phyloP scores from a whole-genome alignment of 2,329 filamentous ascomycete genomes.

The Hirsutella rhossiliensis region DNA sequence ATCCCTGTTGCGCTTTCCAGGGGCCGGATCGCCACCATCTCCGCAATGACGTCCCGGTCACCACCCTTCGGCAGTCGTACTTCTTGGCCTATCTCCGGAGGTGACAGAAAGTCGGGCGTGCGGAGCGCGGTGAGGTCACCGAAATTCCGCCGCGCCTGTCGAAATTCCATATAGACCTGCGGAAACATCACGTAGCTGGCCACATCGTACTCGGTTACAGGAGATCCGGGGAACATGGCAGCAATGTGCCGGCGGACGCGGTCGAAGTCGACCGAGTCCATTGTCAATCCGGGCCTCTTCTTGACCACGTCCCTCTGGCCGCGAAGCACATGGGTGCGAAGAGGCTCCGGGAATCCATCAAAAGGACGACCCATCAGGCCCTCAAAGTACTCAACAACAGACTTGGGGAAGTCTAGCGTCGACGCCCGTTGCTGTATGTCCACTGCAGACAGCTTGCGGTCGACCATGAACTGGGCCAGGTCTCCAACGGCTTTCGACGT shows the following conservation, averaged over 20 bases:
- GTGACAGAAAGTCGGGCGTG: background rate
- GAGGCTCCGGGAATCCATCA: slow-evolving; percentile 92
- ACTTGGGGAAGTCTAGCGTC: slow-evolving; percentile 93
- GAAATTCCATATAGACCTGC: background rate
- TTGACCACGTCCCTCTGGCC: slow-evolving; percentile 84
- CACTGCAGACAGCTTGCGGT: slow-evolving; percentile 74
- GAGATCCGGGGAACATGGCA: slow-evolving; percentile 64
- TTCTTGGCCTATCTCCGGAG: background rate
- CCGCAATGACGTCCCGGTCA: background rate
- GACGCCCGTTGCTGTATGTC: slow-evolving; percentile 75
- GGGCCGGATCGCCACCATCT: background rate
- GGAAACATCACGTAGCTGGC: slow-evolving; percentile 28
- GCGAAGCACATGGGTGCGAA: slow-evolving; percentile 78
- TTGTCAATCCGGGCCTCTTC: slow-evolving; percentile 78
- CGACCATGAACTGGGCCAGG: slow-evolving; percentile 98
- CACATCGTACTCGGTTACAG: slow-evolving; percentile 74
- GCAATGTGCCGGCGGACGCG: slow-evolving; percentile 76
- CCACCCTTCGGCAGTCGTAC: background rate
- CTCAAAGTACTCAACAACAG: slow-evolving; percentile 94
- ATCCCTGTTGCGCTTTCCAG: background rate
- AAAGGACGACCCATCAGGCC: slow-evolving; percentile 97
- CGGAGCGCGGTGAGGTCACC: background rate
- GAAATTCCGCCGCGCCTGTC: background rate
- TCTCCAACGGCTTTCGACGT: slow-evolving; percentile 99
- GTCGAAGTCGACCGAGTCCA: slow-evolving; percentile 76